Percentiles rank a stretch among this genome's conserved stretches.
Evolutionary conservation across 148 eudicot species (phyloP).

Genomic region (Rhododendron vialii): DNA sequence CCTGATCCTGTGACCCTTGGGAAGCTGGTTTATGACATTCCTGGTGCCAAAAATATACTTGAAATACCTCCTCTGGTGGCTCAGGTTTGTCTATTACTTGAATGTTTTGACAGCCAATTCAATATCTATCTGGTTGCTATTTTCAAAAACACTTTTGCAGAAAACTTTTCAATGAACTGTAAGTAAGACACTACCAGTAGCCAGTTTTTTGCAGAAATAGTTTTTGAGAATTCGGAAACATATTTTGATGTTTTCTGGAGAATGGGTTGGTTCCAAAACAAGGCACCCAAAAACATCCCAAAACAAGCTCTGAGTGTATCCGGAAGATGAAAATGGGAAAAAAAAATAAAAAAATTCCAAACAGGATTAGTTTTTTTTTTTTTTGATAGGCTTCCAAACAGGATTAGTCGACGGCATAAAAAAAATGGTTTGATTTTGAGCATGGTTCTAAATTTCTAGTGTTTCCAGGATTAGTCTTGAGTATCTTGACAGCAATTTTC

Average conservation of each 20-base stretch:
- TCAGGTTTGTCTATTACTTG: slow-evolving; percentile 44
- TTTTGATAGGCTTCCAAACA: not conserved
- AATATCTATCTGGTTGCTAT: not conserved
- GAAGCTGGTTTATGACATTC: slow-evolving; percentile 72
- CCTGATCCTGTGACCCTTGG: slow-evolving; percentile 69
- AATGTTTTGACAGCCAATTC: not conserved
- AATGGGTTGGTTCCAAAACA: not conserved
- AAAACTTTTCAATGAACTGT: not conserved
- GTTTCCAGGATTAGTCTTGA: not conserved
- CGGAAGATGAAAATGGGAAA: not conserved
- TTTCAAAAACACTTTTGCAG: not conserved
- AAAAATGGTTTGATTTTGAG: not conserved
- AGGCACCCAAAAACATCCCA: not conserved
- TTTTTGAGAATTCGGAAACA: not conserved
- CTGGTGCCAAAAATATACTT: slow-evolving; percentile 60
- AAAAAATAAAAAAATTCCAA: not conserved
- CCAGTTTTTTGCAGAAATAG: not conserved
- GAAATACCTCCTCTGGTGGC: slow-evolving; percentile 75
- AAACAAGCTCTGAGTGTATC: not conserved
- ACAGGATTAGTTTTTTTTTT: not conserved
- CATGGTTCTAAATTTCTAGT: not conserved
- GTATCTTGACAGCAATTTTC: not conserved
- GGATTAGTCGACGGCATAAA: not conserved
- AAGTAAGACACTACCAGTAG: not conserved
- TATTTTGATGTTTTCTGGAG: not conserved